phyloP scores from a whole-genome alignment of 2,329 filamentous ascomycete genomes.

The Trichoderma semiorbis region DNA sequence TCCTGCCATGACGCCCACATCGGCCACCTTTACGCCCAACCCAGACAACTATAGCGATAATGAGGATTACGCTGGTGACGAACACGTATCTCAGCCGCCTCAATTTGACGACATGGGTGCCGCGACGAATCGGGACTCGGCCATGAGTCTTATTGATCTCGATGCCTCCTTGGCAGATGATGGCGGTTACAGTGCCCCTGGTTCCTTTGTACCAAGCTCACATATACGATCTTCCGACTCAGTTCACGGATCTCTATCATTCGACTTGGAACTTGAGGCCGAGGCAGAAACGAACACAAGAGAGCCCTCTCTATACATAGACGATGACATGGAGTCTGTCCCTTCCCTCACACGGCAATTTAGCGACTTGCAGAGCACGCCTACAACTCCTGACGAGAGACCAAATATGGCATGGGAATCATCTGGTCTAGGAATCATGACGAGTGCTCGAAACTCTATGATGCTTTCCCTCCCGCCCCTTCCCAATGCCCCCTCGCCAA shows the following conservation, averaged over 20 bases:
- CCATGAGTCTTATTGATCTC: conserved; percentile 19
- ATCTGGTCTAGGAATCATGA: conserved; percentile 14
- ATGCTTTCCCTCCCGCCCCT: conserved; percentile 9
- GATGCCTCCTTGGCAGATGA: conserved; percentile 9
- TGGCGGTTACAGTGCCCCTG: conserved; percentile 24
- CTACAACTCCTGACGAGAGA: conserved; percentile 15
- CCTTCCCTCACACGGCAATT: conserved; percentile 13
- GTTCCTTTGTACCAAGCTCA: conserved; percentile 32
- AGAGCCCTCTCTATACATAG: conserved; percentile 16
- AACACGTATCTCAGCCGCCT: not conserved
- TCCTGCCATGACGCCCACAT: conserved; percentile 35
- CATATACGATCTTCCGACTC: conserved; percentile 22
- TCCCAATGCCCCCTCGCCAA: conserved; percentile 6
- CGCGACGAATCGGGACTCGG: conserved; percentile 33
- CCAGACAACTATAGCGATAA: conserved; percentile 7
- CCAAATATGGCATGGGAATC: conserved; percentile 14
- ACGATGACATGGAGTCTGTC: conserved; percentile 14
- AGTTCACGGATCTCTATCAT: conserved; percentile 16
- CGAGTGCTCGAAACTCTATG: conserved; percentile 1
- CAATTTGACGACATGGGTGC: conserved; percentile 1
- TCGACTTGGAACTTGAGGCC: conserved; percentile 21
- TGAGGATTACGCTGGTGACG: not conserved
- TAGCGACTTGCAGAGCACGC: conserved; percentile 15
- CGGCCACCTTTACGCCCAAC: conserved; percentile 18
- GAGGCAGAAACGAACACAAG: conserved; percentile 12